These are phyloP conservation scores for Scheffersomyces stipitis DNA, from an alignment of 805 yeast species.

Conservation along the genomic window DNA sequence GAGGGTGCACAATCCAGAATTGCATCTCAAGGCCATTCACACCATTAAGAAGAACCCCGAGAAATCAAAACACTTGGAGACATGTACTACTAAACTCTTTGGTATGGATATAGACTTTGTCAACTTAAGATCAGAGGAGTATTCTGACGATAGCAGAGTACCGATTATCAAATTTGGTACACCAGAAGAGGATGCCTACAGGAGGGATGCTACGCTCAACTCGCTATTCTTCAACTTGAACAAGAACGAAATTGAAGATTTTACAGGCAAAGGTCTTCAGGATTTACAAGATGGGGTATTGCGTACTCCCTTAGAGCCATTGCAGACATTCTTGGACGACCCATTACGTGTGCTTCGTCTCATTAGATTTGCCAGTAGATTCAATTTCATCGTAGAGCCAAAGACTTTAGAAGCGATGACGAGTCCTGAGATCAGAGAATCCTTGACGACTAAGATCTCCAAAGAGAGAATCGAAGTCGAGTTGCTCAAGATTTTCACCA, in stretches of 20 bases:
- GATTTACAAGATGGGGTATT: conserved; percentile 72
- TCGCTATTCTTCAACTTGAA: conserved; percentile 86
- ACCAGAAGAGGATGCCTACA: conserved; percentile 83
- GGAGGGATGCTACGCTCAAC: conserved; percentile 95
- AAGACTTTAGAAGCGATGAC: conserved; percentile 67
- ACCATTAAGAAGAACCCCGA: conserved; percentile 91
- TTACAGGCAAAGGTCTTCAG: conserved; percentile 69
- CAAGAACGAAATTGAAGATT: conserved; percentile 73
- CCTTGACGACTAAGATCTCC: conserved; percentile 73
- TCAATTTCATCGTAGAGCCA: conserved; percentile 62
- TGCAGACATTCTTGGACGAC: conserved; percentile 86
- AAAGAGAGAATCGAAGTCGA: conserved; percentile 90
- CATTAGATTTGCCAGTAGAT: conserved; percentile 81
- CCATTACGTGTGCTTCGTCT: conserved; percentile 87
- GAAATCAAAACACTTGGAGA: conserved; percentile 93
- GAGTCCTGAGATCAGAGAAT: conserved; percentile 51
- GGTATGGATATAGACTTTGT: conserved; percentile 93
- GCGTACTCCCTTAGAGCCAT: conserved; percentile 85
- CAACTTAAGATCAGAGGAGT: conserved; percentile 83
- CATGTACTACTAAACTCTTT: conserved; percentile 86
- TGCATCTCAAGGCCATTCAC: conserved; percentile 53
- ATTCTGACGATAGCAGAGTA: conserved; percentile 80
- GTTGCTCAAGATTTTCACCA: conserved; percentile 70
- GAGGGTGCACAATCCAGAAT: conserved; percentile 22
- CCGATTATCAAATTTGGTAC: conserved; percentile 86